Evolutionary conservation across 139 green algal species (phyloP).

Genomic region (Nannochloris sp.): DNA sequence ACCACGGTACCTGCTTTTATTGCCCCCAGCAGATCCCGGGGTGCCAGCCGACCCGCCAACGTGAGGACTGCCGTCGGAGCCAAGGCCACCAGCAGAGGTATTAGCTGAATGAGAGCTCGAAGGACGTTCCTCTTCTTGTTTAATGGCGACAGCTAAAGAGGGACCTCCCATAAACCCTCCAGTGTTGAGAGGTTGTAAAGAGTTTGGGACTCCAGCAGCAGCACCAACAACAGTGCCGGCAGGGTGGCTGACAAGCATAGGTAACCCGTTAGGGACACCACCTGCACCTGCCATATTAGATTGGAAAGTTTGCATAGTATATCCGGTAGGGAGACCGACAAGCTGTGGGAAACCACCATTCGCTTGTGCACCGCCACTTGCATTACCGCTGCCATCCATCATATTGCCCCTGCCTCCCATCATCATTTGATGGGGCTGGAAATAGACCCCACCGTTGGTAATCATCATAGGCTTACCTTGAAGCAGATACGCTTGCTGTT

Average conservation of each 20-base stretch:
- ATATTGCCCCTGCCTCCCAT: too few species aligned
- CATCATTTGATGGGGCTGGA: too few species aligned
- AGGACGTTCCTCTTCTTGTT: conserved; percentile 3
- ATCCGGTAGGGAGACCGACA: too few species aligned
- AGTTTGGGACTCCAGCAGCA: too few species aligned
- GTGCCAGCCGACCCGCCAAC: not conserved
- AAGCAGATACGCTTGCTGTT: not conserved
- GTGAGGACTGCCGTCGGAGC: not conserved
- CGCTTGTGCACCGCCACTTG: too few species aligned
- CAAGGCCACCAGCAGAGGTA: conserved; percentile 7
- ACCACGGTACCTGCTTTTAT: conserved; percentile 53
- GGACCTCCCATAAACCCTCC: too few species aligned
- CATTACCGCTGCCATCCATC: too few species aligned
- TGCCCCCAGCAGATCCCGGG: conserved; percentile 1
- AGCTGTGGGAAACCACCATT: too few species aligned
- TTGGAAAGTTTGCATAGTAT: too few species aligned
- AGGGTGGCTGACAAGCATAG: not conserved
- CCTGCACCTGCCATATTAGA: not conserved
- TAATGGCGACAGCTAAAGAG: not conserved
- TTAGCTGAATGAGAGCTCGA: conserved; percentile 17
- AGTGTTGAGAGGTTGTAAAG: too few species aligned
- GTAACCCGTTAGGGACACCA: not conserved
- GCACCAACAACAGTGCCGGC: not conserved
- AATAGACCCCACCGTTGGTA: too few species aligned
- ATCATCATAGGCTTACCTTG: too few species aligned